phyloP scores from a whole-genome alignment of 2,329 filamentous ascomycete species.

The Ophiosphaerella narmari region DNA sequence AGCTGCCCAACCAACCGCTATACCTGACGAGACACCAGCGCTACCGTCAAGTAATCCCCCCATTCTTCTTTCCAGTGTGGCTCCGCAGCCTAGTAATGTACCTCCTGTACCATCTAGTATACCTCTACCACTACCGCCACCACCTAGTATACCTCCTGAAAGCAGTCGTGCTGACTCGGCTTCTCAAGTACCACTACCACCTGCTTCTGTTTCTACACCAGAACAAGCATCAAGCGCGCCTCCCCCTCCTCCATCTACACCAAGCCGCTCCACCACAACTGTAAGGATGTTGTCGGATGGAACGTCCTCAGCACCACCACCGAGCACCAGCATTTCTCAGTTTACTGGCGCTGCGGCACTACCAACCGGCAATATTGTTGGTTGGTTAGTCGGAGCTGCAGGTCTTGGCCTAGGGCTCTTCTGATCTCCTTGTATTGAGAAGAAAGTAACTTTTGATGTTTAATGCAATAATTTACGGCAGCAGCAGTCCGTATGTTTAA shows the following conservation, averaged over 20 bases:
- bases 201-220: slow-evolving; percentile 1
- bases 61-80: slow-evolving; percentile 15
- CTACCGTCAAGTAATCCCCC: slow-evolving; percentile 10
- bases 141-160: slow-evolving; percentile 19
- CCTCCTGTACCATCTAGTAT: slow-evolving; percentile 7
- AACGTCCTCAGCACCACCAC: slow-evolving; percentile 5
- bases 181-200: slow-evolving; percentile 21
- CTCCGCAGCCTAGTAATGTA: slow-evolving; percentile 17
- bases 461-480: slow-evolving; percentile 9
- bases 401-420: slow-evolving; percentile 30
- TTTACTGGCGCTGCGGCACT: slow-evolving; percentile 23
- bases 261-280: slow-evolving; percentile 14
- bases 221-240: slow-evolving; percentile 1
- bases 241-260: slow-evolving; percentile 4
- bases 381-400: slow-evolving; percentile 29
- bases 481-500: background rate
- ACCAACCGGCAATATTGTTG: slow-evolving; percentile 20
- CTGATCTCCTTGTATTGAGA: slow-evolving; percentile 2
- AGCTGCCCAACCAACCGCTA: background rate
- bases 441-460: slow-evolving; percentile 6
- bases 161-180: slow-evolving; percentile 28
- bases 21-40: background rate
- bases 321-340: slow-evolving; percentile 11
- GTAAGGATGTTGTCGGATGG: slow-evolving; percentile 9
- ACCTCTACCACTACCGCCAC: background rate